A percentile compares a stretch with the other conserved stretches of the same genome.
These are phyloP conservation scores for Marvania coccoides DNA, from an alignment of 139 green algal species.

Conservation along the genomic window DNA sequence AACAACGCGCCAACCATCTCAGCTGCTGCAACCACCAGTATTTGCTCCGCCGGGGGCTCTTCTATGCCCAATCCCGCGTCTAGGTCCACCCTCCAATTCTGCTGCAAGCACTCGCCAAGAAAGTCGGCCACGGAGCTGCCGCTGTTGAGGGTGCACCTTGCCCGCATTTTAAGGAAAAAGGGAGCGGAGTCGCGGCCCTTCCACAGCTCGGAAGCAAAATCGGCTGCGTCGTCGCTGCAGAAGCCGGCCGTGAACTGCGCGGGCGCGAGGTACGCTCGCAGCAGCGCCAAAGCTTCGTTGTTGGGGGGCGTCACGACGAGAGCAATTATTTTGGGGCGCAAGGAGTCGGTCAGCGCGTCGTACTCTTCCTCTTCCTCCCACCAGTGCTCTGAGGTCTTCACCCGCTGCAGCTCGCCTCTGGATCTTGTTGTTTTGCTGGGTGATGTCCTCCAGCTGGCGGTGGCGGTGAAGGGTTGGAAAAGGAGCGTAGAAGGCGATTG, in stretches of 20 bases:
- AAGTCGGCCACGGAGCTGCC: background rate
- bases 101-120: background rate
- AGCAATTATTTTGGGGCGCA: background rate
- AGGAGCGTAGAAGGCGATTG: too few species aligned
- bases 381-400: background rate
- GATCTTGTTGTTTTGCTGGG: too few species aligned
- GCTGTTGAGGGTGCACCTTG: background rate
- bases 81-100: background rate
- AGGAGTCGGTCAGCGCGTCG: background rate
- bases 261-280: background rate
- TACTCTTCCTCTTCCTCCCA: conserved; percentile 1
- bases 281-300: background rate
- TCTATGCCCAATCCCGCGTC: background rate
- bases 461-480: too few species aligned
- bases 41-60: background rate
- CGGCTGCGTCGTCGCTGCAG: background rate
- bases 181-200: background rate
- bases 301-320: background rate
- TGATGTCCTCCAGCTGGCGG: too few species aligned
- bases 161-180: background rate
- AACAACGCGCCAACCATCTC: background rate
- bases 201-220: background rate
- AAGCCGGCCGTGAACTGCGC: background rate
- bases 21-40: background rate
- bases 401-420: too few species aligned